Base-by-base conservation (phyloP, 441 rosid species). In the Erodium chrysanthum region DNA sequence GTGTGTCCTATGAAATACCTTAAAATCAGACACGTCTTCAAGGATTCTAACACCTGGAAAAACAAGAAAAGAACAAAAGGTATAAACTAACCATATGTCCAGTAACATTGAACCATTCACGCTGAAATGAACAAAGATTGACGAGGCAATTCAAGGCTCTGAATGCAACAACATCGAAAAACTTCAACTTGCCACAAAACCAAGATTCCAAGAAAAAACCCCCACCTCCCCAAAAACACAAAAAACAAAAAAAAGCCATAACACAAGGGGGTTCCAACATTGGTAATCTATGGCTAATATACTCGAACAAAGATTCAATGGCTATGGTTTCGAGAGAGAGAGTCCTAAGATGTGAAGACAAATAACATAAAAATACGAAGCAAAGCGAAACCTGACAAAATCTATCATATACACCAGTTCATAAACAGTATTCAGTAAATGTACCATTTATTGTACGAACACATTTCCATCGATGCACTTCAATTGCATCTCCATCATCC, bases 381-480 rank as follows among this genome's bases (percentile, higher is more conserved):
- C n/a, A 58, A 58, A 22, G 29, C 0, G 52, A 23, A 10, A 59
- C 64, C 64, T 10, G 33, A 23, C 31, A 59, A 22, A 23, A 22
- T 59, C 64, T 59, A 59, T 22, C 33, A 59, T 23, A 58, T 58
- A 59, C 17, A 60, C 64, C 35, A 60, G 6, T 25, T 48, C 7
- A 67, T 15, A 27, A 10, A 70, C 21, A 65, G 66, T 8, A 15
- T 64, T 8, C 40, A n/a, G 68, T 60, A 66, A 56, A 22, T 23
- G 21, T 79, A 92, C 98, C 97, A 78, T 92, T 85, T 67, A 87
- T 60, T 12, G 92, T 91, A 71, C 89, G 89, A 64, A 92, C 87
- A 81, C 97, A 95, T 86, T 87, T 90, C 99, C 99, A 95, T 68
- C 86, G 76, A 73, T 95, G 87, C 67, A 92, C 91, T 73, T 95